Evolutionary conservation across 2,329 filamentous ascomycete genomes (phyloP).

Genomic region (Cyclaneusma minus): DNA sequence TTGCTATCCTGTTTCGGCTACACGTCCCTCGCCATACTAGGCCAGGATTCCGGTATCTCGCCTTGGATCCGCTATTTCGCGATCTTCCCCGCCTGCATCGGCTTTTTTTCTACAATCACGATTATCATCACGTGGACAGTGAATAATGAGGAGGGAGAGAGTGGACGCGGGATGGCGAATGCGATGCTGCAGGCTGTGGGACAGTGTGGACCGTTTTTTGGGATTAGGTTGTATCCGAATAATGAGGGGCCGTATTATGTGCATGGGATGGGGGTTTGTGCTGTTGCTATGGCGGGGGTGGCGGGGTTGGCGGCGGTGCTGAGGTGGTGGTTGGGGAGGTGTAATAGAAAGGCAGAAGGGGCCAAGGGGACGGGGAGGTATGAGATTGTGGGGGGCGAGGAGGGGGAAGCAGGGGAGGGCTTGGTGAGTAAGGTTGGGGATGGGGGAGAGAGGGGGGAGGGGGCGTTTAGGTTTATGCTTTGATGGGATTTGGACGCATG

Average conservation of each 20-base stretch:
- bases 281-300: constrained; percentile 30
- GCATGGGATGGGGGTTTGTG: constrained; percentile 32
- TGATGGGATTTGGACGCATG: too few species aligned
- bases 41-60: constrained; percentile 26
- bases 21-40: constrained; percentile 42
- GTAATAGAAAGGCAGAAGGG: constrained; percentile 11
- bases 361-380: not conserved
- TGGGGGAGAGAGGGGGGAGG: too few species aligned
- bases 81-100: constrained; percentile 62
- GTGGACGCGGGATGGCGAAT: constrained; percentile 59
- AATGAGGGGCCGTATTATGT: constrained; percentile 31
- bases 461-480: too few species aligned
- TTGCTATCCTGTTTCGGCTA: constrained; percentile 48
- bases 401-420: not conserved
- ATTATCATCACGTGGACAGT: constrained; percentile 79
- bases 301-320: constrained; percentile 25
- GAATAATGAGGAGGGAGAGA: constrained; percentile 63
- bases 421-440: not conserved
- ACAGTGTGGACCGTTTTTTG: constrained; percentile 24
- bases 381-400: not conserved
- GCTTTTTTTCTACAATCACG: constrained; percentile 74
- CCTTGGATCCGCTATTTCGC: constrained; percentile 49
- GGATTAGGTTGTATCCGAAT: constrained; percentile 37
- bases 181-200: constrained; percentile 66
- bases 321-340: constrained; percentile 18